Base-by-base conservation (phyloP, 1,284 basidiomycete genomes). In the Coniophora puteana region DNA sequence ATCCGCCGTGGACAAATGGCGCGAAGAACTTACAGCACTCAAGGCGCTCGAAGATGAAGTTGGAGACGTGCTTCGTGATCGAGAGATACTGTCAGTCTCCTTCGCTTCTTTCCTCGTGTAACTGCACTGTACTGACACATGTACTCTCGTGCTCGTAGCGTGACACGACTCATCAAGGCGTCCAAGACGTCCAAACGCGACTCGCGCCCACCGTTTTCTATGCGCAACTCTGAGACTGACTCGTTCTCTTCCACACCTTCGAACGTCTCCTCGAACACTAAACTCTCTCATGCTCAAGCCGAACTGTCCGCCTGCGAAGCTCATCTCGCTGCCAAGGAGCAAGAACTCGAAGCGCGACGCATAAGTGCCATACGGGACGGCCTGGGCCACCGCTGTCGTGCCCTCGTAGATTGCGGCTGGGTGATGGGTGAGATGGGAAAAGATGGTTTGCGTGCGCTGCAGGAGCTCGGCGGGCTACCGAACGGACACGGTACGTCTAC, bases 281-380 rank as follows among this genome's bases (percentile, higher is more conserved):
- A 85, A 56, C 70, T 89, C 8, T 67, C 68, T 0, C 59, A 73
- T 2, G 85, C 85, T 0, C 87, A 89, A 49, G 66, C 78, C 0
- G 82, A 89, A 48, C 65, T 89, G 13, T 83, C 88, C 49, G 87
- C 83, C 7, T 90, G 87, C 57, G 85, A 89, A 52, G 67, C 74
- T 0, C 82, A 84, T 44, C 67, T 89, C 4, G 80, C 79, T 0
- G 48, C 63, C 20, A 86, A 85, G 57, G 84, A 89, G 52, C 68
- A 63, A 16, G 79, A 81, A 40, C 69, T 89, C 3, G 74, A 75
- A 3, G 57, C 57, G 0, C 64, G 71, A 37, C 69, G 85, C 1
- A 59, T 67, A 17, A 64, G 63, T 17, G 67, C 78, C 10, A 67
- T 86, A 10, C 65, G 68, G n/a, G 71, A 78, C 28, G 84, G 84